phyloP scores from a whole-genome alignment of 176 grass and related monocot species.

The Neostapfia colusana region DNA sequence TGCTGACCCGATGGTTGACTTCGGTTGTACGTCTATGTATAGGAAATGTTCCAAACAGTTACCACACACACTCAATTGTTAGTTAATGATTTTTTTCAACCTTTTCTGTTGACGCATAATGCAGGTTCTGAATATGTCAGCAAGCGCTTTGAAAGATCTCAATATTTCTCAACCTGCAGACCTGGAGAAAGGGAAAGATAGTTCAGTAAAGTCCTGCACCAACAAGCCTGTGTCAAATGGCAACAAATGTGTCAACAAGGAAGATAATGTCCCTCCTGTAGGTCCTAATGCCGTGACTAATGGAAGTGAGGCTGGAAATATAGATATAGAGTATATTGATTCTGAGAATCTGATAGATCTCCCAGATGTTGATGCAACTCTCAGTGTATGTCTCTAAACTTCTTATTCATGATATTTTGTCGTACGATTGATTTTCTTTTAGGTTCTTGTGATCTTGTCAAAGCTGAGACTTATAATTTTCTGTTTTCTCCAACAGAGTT shows the following conservation, averaged over 20 bases:
- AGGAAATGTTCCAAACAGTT: background rate
- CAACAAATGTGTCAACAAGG: constrained; percentile 38
- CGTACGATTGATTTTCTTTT: background rate
- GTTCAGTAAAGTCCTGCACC: constrained; percentile 29
- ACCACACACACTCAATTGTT: no score
- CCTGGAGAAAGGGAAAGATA: constrained; percentile 42
- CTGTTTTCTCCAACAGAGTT: constrained; percentile 36
- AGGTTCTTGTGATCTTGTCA: background rate
- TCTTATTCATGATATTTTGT: constrained; percentile 13
- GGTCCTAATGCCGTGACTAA: constrained; percentile 28
- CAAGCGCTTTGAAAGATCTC: constrained; percentile 44
- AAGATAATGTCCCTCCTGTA: constrained; percentile 39
- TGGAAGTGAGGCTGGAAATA: constrained; percentile 33
- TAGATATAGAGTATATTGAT: constrained; percentile 56
- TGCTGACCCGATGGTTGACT: background rate
- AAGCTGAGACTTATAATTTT: constrained; percentile 19
- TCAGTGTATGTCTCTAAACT: constrained; percentile 46
- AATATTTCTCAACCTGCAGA: constrained; percentile 39
- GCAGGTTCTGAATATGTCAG: constrained; percentile 50
- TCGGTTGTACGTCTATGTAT: background rate
- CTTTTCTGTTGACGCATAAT: constrained; percentile 1
- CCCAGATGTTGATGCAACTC: constrained; percentile 36
- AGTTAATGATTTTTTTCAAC: constrained; percentile 4
- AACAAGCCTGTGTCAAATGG: constrained; percentile 42
- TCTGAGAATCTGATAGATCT: constrained; percentile 34